Base-by-base conservation (phyloP, 208 protist species). In the Crithidia fasciculata region DNA sequence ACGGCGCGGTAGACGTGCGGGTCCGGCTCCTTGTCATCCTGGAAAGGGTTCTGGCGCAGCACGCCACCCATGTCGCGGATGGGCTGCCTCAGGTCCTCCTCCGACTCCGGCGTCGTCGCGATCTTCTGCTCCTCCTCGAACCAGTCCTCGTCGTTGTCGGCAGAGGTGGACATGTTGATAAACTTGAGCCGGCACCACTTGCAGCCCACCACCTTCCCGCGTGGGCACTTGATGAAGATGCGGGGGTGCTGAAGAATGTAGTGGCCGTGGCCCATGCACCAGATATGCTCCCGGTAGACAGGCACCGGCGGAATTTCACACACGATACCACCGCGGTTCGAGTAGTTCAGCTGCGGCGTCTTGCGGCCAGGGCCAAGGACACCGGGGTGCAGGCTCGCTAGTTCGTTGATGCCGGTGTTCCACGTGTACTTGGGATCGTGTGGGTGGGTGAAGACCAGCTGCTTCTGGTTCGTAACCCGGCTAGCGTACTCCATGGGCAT, bases 161-260 rank as follows among this genome's bases (percentile, higher is more conserved):
- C 86, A 15, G 89, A 79, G 52, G 91, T 96, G 18, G 89, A 76
- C 91, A 96, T 94, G 70, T 96, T 96, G 65, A 96, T 94, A 75
- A 94, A 96, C 78, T 96, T 96, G 16, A 94, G 79, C 47, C 88
- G 85, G 73, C 91, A 96, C 91, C 91, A 96, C 78, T 96, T 96
- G 76, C 89, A 96, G 54, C 65, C 75, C 0, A 94, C 87, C 16
- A 94, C 89, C 71, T 94, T 90, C 12, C 85, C 87, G 36, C 72
- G 72, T 18, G 88, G 91, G 55, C 87, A 92, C 67, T 94, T 96
- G 76, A 96, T 94, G 72, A 94, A 96, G 69, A 96, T 96, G 66
- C 89, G 90, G 10, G 91, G 89, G 55, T 96, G 91, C 74, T 96
- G 91, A 8, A 92, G 78, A 45, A 85, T 88, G 72, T 85, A 94